Conservation (phyloP, 352 stramenopile species). For the Pythium sp. region DNA sequence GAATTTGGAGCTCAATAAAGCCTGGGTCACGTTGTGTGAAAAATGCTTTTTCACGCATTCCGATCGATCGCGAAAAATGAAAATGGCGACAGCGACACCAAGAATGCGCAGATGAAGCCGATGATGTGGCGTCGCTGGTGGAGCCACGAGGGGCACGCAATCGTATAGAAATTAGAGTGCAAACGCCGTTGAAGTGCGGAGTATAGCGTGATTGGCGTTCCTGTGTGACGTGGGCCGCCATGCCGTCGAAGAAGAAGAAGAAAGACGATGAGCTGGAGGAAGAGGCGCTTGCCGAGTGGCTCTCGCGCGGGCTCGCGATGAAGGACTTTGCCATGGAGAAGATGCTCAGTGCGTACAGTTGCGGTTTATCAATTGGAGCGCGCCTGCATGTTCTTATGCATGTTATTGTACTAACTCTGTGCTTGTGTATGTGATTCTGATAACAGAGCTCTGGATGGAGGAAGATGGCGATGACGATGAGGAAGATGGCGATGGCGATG, state of each 20-base stretch:
- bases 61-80: not conserved
- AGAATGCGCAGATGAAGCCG: not conserved
- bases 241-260: constrained; percentile 19
- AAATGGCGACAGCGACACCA: not conserved
- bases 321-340: constrained; percentile 78
- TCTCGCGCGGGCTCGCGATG: constrained; percentile 49
- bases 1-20: no score
- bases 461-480: constrained; percentile 44
- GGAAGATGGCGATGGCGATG: constrained; percentile 42
- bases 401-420: not conserved
- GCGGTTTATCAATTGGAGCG: not conserved
- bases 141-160: not conserved
- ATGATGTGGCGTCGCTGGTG: not conserved
- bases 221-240: not conserved
- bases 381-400: not conserved
- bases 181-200: not conserved
- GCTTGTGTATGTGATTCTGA: not conserved
- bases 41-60: no score
- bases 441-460: constrained; percentile 60
- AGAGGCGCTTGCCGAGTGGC: constrained; percentile 74
- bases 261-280: constrained; percentile 56
- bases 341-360: constrained; percentile 52
- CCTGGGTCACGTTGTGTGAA: no score
- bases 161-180: not conserved
- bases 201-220: not conserved